These are phyloP conservation scores for Aureobasidium sp. DNA, from an alignment of 2,329 filamentous ascomycete genomes.

Conservation along the genomic window DNA sequence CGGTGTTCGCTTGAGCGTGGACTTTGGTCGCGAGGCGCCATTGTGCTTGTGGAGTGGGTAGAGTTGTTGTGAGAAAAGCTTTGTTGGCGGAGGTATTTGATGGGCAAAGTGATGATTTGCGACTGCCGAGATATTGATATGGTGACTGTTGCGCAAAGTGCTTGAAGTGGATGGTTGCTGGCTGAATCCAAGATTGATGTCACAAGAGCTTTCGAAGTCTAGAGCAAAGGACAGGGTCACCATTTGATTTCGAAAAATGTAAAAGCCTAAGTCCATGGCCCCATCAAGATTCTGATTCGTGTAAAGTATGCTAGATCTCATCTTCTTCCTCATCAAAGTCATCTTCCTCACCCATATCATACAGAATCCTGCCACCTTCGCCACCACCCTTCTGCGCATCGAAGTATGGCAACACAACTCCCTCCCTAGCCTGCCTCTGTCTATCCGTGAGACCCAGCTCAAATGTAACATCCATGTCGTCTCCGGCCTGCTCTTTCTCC, in stretches of 20 bases:
- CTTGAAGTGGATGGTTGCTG: neutral
- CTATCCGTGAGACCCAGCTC: conserved; percentile 81
- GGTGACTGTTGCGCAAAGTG: neutral
- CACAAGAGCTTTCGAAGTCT: neutral
- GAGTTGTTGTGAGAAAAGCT: neutral
- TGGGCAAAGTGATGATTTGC: neutral
- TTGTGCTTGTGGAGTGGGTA: neutral
- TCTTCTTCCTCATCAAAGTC: conserved; percentile 96
- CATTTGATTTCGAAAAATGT: neutral
- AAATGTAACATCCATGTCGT: conserved; percentile 65
- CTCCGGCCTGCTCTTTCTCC: conserved; percentile 36
- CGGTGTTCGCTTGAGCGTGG: neutral
- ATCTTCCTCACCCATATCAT: conserved; percentile 94
- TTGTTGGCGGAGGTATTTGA: neutral
- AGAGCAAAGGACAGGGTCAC: neutral
- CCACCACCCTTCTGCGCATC: conserved; percentile 81
- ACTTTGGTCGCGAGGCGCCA: conserved; percentile 7
- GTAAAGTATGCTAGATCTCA: conserved; percentile 48
- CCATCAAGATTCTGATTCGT: conserved; percentile 30
- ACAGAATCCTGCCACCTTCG: conserved; percentile 86
- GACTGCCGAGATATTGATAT: neutral
- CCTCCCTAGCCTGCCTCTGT: conserved; percentile 77
- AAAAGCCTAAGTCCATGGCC: neutral
- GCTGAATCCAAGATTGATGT: neutral
- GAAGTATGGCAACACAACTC: conserved; percentile 89